phyloP scores from a whole-genome alignment of 345 rosid genomes.

The Eucalyptus fibrosa region DNA sequence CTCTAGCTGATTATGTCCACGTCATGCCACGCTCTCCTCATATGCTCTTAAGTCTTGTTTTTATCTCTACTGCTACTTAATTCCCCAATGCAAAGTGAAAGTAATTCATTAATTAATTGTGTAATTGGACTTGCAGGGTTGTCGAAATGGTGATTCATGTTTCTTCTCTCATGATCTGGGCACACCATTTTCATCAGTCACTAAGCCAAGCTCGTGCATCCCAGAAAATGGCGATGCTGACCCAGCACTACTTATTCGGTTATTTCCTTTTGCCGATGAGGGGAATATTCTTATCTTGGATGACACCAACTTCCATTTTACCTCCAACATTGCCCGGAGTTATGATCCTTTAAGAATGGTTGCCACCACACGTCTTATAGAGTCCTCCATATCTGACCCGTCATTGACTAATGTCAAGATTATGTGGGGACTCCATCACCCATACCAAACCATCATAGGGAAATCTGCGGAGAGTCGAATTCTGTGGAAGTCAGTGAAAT shows the following conservation, averaged over 20 bases:
- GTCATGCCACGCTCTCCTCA: neutral
- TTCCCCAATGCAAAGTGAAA: neutral
- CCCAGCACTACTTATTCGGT: constrained; percentile 25
- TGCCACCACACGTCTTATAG: constrained; percentile 40
- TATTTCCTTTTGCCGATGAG: constrained; percentile 33
- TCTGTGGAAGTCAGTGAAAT: constrained; percentile 64
- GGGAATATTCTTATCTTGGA: constrained; percentile 60
- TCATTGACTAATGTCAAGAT: constrained; percentile 30
- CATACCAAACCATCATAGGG: constrained; percentile 48
- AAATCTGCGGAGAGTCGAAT: constrained; percentile 23
- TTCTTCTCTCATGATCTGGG: constrained; percentile 46
- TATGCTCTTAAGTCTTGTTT: neutral
- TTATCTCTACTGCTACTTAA: neutral
- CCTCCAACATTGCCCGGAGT: constrained; percentile 39
- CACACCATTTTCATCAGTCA: constrained; percentile 1
- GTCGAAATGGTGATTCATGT: constrained; percentile 68
- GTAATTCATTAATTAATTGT: neutral
- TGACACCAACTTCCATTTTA: constrained; percentile 52
- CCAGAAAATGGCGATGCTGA: constrained; percentile 45
- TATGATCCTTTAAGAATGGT: constrained; percentile 45
- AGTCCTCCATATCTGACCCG: constrained; percentile 20
- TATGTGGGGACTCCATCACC: constrained; percentile 61
- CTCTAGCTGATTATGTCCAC: neutral
- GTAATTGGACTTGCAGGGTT: constrained; percentile 49
- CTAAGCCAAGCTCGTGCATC: constrained; percentile 15